Evolutionary conservation across 2,329 filamentous ascomycete species (phyloP), one percentile per base, ranked within the genome.

Genomic region (Hysterium pulicare): DNA sequence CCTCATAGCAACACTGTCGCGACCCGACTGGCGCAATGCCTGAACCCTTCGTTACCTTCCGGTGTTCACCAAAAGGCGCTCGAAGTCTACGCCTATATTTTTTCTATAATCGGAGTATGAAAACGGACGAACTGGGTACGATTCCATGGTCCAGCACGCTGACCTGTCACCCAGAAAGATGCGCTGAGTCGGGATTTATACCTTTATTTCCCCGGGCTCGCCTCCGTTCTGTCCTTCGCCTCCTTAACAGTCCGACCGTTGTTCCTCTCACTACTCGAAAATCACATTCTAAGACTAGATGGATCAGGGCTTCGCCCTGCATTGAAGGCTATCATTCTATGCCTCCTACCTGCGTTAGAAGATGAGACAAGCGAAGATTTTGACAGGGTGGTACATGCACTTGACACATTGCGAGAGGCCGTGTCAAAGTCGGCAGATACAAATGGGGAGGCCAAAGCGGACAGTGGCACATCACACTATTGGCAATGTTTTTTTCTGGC

Each of bases 281-380:
- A 77, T 5, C 81, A 94, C 62, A 82, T 98, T 40, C 71, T 95
- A 20, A 76, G 77, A 34, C 66, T 96, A 24, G 79, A 90, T 49
- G 74, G 83, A 23, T 74, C 76, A 44, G 79, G 86, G 5, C 74
- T 98, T 34, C 81, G 91, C 13, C 90, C 93, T 3, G 90, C 91
- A 1, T 77, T 97, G 69, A 96, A 95, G 66, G 86, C 90, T 6
- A 81, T 97, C 11, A 83, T 97, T 46, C 72, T 98, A 16, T 85
- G 88, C n/a, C 73, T 98, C 22, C 73, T 98, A 3, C 93, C 93
- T 0, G 93, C 90, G 0, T 70, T 98, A 2, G 93, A 98, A 66
- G 93, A 98, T 53, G 93, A 97, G 64, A 94, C 89, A 7, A 94
- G 90, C 51, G 93, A 98, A 62, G 94, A 98, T 62, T 98, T 97